phyloP scores from a whole-genome alignment of 1,284 basidiomycete species.

The Ceratobasidium sp. region DNA sequence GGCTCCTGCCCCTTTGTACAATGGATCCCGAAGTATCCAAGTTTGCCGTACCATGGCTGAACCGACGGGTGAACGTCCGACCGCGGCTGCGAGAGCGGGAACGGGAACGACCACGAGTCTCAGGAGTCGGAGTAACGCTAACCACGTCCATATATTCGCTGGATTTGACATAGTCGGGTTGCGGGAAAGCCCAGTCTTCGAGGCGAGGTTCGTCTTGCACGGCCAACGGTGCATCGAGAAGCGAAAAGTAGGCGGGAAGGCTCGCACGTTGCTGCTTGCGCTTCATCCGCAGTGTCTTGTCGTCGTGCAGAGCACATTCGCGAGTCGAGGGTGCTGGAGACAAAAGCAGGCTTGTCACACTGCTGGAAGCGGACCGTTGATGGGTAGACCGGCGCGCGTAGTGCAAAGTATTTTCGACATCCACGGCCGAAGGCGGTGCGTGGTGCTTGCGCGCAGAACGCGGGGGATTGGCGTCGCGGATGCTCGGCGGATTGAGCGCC shows the following conservation, averaged over 20 bases:
- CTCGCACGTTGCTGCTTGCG: conserved; percentile 70
- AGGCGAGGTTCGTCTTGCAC: conserved; percentile 22
- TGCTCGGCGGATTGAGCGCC: conserved; percentile 10
- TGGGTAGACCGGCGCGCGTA: conserved; percentile 31
- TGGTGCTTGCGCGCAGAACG: conserved; percentile 24
- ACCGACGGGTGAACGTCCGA: conserved; percentile 37
- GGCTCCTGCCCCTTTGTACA: conserved; percentile 38
- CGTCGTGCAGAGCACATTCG: conserved; percentile 18
- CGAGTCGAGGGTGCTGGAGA: conserved; percentile 20
- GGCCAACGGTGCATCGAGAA: conserved; percentile 54
- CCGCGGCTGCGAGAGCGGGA: conserved; percentile 23
- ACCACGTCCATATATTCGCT: conserved; percentile 5
- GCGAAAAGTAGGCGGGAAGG: conserved; percentile 76
- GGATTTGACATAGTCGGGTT: conserved; percentile 24
- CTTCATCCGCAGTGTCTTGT: conserved; percentile 49
- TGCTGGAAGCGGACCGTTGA: conserved; percentile 35
- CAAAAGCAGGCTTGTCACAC: conserved; percentile 32
- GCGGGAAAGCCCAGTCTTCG: conserved; percentile 34
- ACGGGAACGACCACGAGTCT: conserved; percentile 13
- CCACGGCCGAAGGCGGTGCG: not conserved
- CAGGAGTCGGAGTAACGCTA: conserved; percentile 36
- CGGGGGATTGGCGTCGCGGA: conserved; percentile 15
- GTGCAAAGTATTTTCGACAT: conserved; percentile 33
- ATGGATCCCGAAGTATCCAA: conserved; percentile 14
- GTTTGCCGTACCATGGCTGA: conserved; percentile 28